Conservation (phyloP, 2,329 filamentous ascomycete species). For the Penicillium nordicum region DNA sequence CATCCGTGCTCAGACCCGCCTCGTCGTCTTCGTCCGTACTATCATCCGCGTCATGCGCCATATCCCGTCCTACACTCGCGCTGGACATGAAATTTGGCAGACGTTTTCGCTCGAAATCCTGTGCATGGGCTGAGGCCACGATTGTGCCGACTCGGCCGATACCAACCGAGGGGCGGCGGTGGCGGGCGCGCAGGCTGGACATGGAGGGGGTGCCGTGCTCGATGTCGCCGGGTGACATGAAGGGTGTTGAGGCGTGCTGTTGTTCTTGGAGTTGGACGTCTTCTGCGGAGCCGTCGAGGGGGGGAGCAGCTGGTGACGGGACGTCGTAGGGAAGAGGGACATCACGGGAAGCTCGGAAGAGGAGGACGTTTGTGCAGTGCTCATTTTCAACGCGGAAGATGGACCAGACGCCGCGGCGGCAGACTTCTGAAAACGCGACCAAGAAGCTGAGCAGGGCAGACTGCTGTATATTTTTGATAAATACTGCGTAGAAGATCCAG, state of each 20-base stretch:
- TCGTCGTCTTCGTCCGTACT: constrained; percentile 40
- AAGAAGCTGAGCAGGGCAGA: constrained; percentile 77
- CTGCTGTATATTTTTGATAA: constrained; percentile 74
- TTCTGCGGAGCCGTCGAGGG: constrained; percentile 15
- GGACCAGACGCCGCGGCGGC: constrained; percentile 85
- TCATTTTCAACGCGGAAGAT: constrained; percentile 96
- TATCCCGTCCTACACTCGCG: constrained; percentile 33
- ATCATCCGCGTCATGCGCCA: constrained; percentile 35
- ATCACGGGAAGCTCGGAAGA: constrained; percentile 86
- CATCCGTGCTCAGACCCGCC: constrained; percentile 28
- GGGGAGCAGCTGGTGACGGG: constrained; percentile 17
- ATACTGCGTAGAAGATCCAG: constrained; percentile 92
- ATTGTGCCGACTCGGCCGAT: constrained; percentile 60
- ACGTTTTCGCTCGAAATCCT: constrained; percentile 85
- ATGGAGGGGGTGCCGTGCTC: constrained; percentile 29
- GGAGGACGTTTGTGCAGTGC: constrained; percentile 85
- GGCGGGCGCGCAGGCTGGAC: constrained; percentile 26
- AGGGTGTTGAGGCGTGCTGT: constrained; percentile 14
- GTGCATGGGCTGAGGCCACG: constrained; percentile 78
- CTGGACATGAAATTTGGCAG: constrained; percentile 46
- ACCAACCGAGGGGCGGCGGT: constrained; percentile 31
- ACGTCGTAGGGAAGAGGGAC: constrained; percentile 77
- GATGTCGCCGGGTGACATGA: constrained; percentile 24
- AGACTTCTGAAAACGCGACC: constrained; percentile 73
- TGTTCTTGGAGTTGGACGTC: constrained; percentile 30